A percentile compares a stretch with the other conserved stretches of the same genome.
Evolutionary conservation across 164 flowering plant species (phyloP).

Genomic region (Liquidambar formosana): DNA sequence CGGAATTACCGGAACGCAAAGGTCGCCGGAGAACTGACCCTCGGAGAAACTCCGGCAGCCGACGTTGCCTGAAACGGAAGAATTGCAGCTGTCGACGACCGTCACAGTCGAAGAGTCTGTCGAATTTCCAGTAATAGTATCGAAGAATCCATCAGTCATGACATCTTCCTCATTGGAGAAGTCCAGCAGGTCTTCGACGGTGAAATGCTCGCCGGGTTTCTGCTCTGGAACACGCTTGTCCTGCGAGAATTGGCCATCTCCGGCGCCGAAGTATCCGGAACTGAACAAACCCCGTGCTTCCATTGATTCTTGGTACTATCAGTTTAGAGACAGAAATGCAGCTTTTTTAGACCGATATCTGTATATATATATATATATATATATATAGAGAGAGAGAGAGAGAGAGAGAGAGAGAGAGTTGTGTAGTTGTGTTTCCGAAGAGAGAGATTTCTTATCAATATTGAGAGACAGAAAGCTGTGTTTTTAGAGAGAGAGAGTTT

Average conservation of each 20-base stretch:
- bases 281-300: conserved; percentile 25
- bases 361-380: neutral
- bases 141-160: conserved; percentile 39
- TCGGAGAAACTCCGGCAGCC: conserved; percentile 37
- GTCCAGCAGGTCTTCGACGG: conserved; percentile 57
- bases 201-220: conserved; percentile 30
- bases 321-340: neutral
- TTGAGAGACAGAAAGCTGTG: neutral
- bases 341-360: neutral
- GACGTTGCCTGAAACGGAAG: conserved; percentile 55
- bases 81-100: conserved; percentile 58
- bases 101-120: conserved; percentile 22
- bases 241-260: conserved; percentile 13
- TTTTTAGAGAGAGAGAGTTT: conserved; percentile 15
- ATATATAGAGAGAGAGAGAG: too few relatives aligned
- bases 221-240: conserved; percentile 19
- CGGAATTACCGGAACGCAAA: conserved; percentile 78
- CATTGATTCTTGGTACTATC: conserved; percentile 12
- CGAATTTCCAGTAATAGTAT: conserved; percentile 28
- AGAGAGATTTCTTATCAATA: neutral
- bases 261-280: conserved; percentile 21
- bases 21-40: conserved; percentile 65
- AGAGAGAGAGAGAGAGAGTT: conserved; percentile 6
- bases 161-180: conserved; percentile 51
- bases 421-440: too few relatives aligned